Base-by-base conservation (phyloP, 2,329 filamentous ascomycete species). In the Verticillium albo-atrum region DNA sequence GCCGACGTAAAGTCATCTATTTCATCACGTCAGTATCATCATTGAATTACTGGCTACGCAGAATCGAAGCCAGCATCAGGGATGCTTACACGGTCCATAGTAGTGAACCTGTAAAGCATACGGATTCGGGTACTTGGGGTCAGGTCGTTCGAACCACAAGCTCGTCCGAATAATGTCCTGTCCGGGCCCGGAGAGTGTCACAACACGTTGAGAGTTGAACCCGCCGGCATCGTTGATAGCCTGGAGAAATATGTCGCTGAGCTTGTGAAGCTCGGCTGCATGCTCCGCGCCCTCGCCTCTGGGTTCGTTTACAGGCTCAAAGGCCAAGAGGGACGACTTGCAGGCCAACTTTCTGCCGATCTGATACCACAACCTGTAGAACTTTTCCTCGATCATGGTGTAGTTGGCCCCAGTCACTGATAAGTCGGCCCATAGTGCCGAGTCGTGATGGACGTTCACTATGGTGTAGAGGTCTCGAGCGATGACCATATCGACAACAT, bases 91-190 rank as follows among this genome's bases (percentile, higher is more conserved):
- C 12, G 82, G 82, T 7, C 76, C 78, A 70, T 87, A 87, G 69
- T 86, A 86, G 66, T 87, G 85, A 66, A 83, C 85, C 66, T 87
- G 83, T 28, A 87, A 75, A 0, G 80, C 83, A 77, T 82, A 86
- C 0, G 84, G 83, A 59, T 84, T 83, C 14, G 76, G 76, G 42
- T 79, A 81, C 30, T 78, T 76, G 1, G 70, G 28, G 28, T 30
- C 68, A 0, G 81, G 80, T 10, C 70, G 70, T 60, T 77, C 70
- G 64, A 87, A 86, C 77, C 78, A 86, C 61, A 81, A 70, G 1
- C 74, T 77, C 3, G 83, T 86, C 67, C 84, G 82, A 9, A 73
- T 65, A 14, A 75, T 75, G 66, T 85, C 82, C 58, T 60, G 60
- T 5, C 75, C 74, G 2, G 76, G 74, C 3, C 83, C 82, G 4